Base-by-base conservation (phyloP, 179 eudicot species). In the Sideroxylon spinosum region DNA sequence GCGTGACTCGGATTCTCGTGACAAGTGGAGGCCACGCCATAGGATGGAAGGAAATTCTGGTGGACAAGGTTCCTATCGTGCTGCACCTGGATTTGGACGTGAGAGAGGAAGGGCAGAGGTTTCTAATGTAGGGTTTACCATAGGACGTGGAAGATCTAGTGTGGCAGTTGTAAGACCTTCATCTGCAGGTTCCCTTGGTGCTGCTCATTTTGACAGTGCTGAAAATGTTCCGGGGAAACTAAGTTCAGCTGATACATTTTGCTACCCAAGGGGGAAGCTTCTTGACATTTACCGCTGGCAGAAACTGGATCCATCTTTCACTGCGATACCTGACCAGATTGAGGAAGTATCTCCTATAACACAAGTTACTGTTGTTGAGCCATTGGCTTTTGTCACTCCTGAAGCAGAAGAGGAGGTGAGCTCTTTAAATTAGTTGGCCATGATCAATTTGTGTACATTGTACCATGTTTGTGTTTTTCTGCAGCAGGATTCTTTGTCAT, bases 21-120 rank as follows among this genome's bases (percentile, higher is more conserved):
- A 94, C 77, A 94, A 94, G 87, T 94, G 98, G 98, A 91, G 98
- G 88, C 98, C 98, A 60, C 94, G 98, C 75, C 96, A 92, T 82
- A 86, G 94, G 80, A 86, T 90, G 87, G 98, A 94, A 69, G 80
- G 88, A 76, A 86, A 75, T 79, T 82, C 93, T 52, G 78, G 80
- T 49, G 91, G 89, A 9, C 84, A 89, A 26, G 86, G 89, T 77
- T 81, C 95, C n/a, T 85, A 82, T 73, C 91, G 97, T 55, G 93
- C 92, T 81, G 98, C 98, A 37, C 98, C 98, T 73, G 98, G 98
- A 32, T 94, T 92, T 85, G 94, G 90, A 69, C 87, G 76, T 75
- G 98, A 89, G 82, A 94, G 82, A 76, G 97, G 90, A 74, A 85
- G 84, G 64, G 85, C 73, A 13, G 98, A 94, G 74, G 92, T 82